Evolutionary conservation across 257 asterid genomes (phyloP), one percentile per base, ranked within the genome.

Genomic region (Pogostemon cablin): DNA sequence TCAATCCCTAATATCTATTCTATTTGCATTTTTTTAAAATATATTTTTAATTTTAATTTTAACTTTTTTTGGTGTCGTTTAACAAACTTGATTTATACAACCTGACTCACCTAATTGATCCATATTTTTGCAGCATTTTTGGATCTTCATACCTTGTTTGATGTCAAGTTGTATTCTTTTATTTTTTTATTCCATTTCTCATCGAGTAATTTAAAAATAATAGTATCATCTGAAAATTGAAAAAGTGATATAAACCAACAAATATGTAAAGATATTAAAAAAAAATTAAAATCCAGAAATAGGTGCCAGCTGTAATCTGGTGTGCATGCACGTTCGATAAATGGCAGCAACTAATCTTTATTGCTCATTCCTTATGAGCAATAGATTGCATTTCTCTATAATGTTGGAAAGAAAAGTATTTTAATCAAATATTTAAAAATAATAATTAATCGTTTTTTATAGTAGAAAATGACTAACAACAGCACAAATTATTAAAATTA

Each of bases 101-200:
- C 39, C 48, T 11, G 42, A 50, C 25, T 25, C 58, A 25, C 57
- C 65, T 72, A 52, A 72, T 63, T 63, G 65, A 25, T 72, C 63
- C 46, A 62, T 49, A 62, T 47, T 3, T 54, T 34, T 10, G 15
- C n/a, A 50, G 11, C 9, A 20, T 56, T 3, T 56, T 6, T 6
- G 4, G 11, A 8, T 34, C 12, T 38, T 40, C 53, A 34, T 60
- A 35, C 42, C 62, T 71, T 53, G 60, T 60, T 60, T 71, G 61
- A 5, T 60, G 68, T 61, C 44, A 70, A 47, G 4, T 25, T 56
- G 56, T 20, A 0, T 20, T 20, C 1, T 20, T 20, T 20, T 20
- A n/a, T 20, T 20, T 20, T 20, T 20, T 20, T 20, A 20, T 20
- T 20, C 25, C 25, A 20, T 20, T 20, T 20, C 25, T 20, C 25